phyloP scores from a whole-genome alignment of 768 basidiomycete species.

The Agaricus blazei region DNA sequence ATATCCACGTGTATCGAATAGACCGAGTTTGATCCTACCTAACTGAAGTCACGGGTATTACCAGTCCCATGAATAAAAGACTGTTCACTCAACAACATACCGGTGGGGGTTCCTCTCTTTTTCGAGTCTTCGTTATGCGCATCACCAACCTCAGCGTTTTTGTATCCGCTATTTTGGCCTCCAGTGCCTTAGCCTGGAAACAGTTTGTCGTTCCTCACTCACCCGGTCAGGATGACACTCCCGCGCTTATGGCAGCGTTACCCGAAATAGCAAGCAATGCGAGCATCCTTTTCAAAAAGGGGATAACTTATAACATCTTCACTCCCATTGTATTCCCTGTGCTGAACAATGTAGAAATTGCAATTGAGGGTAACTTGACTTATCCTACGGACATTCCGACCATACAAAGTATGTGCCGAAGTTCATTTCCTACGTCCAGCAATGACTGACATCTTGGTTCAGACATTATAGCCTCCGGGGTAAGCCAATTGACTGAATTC shows the following conservation, averaged over 20 bases:
- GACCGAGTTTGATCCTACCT: neutral
- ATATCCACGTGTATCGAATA: neutral
- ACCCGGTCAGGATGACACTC: conserved; percentile 46
- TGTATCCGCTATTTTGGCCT: neutral
- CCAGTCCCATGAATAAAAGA: neutral
- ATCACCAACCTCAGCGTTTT: neutral
- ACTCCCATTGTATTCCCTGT: conserved; percentile 52
- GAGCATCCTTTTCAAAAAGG: conserved; percentile 28
- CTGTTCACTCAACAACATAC: neutral
- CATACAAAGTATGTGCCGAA: conserved; percentile 36
- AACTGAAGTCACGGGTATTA: neutral
- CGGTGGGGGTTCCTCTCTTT: neutral
- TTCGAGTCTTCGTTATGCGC: neutral
- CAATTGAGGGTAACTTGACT: conserved; percentile 52
- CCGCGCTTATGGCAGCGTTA: conserved; percentile 39
- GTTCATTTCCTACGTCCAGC: neutral
- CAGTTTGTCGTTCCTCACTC: conserved; percentile 49
- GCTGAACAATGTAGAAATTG: conserved; percentile 52
- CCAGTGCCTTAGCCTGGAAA: conserved; percentile 32
- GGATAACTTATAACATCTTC: conserved; percentile 27
- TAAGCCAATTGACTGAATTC: conserved; percentile 19
- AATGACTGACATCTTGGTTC: neutral
- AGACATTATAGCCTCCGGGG: conserved; percentile 42
- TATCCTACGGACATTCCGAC: conserved; percentile 47
- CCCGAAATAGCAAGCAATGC: conserved; percentile 35